Conservation (phyloP, 2,329 filamentous ascomycete genomes). For the Metarhizium robertsii region DNA sequence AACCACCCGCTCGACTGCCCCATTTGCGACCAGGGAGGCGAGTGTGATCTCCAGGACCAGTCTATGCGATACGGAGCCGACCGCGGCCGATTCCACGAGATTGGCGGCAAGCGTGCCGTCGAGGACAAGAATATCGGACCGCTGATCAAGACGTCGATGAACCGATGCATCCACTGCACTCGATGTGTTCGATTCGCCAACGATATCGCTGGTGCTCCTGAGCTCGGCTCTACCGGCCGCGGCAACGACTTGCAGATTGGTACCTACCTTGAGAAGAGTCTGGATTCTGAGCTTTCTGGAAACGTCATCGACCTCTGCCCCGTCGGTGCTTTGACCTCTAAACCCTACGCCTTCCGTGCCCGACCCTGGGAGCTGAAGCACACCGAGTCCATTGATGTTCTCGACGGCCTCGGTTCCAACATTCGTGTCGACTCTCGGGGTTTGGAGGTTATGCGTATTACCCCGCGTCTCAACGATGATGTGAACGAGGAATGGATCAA, state of each 20-base stretch:
- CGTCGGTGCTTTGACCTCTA: conserved; percentile 90
- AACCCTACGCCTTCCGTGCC: conserved; percentile 95
- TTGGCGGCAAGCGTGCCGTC: conserved; percentile 90
- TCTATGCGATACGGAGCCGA: conserved; percentile 98
- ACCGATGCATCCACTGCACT: conserved; percentile 98
- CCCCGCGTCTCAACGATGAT: conserved; percentile 91
- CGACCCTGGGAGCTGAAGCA: conserved; percentile 96
- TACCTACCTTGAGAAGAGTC: conserved; percentile 89
- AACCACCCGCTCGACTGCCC: conserved; percentile 96
- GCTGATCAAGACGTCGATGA: conserved; percentile 99
- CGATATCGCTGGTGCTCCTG: conserved; percentile 89
- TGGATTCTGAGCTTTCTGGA: conserved; percentile 89
- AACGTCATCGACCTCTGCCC: conserved; percentile 98
- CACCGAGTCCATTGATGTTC: conserved; percentile 89
- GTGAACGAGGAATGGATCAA: conserved; percentile 99
- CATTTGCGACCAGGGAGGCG: conserved; percentile 96
- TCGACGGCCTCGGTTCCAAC: conserved; percentile 87
- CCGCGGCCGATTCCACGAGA: conserved; percentile 91
- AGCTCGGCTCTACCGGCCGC: conserved; percentile 87
- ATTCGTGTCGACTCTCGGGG: conserved; percentile 90
- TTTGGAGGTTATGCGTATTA: conserved; percentile 88
- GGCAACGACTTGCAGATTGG: conserved; percentile 98
- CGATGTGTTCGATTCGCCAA: conserved; percentile 97
- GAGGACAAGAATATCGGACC: conserved; percentile 99
- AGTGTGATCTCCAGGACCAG: conserved; percentile 98